These are phyloP conservation scores for Amylocarpus encephaloides DNA, from an alignment of 2,329 filamentous ascomycete species.

Conservation along the genomic window DNA sequence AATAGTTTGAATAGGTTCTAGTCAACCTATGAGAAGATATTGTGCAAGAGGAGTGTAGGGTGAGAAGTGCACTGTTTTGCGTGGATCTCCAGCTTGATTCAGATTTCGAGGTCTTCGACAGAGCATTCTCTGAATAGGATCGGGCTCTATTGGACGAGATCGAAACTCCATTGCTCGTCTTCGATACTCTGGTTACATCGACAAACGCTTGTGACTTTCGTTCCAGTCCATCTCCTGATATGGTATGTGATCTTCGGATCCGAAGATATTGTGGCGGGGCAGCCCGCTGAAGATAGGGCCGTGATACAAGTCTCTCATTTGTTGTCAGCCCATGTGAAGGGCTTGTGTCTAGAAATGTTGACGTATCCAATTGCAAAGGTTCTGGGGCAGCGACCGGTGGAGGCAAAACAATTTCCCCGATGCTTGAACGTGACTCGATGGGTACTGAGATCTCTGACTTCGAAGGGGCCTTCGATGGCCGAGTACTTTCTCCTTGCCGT, in stretches of 20 bases:
- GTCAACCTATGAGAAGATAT: constrained; percentile 17
- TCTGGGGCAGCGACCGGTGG: constrained; percentile 12
- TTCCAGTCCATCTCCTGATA: neutral
- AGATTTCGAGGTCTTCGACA: constrained; percentile 11
- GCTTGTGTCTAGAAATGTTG: constrained; percentile 13
- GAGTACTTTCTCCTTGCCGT: constrained; percentile 11
- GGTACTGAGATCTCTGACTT: constrained; percentile 26
- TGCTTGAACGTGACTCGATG: constrained; percentile 13
- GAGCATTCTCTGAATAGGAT: constrained; percentile 24
- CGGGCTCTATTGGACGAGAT: constrained; percentile 12
- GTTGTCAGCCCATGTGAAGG: constrained; percentile 9
- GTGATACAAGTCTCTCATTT: constrained; percentile 6
- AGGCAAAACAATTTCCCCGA: constrained; percentile 12
- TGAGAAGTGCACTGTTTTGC: constrained; percentile 18
- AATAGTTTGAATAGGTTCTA: constrained; percentile 28
- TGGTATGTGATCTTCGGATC: constrained; percentile 13
- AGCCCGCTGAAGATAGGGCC: neutral
- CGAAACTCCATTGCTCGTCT: neutral
- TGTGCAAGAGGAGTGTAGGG: neutral
- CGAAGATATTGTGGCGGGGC: neutral
- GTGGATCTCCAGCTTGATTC: constrained; percentile 25
- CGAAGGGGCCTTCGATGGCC: neutral
- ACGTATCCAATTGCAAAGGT: constrained; percentile 22
- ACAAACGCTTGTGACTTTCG: constrained; percentile 3
- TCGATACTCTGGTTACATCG: neutral